Evolutionary conservation across 352 stramenopile genomes (phyloP), one percentile per base, ranked within the genome.

Genomic region (Pythium sp.): DNA sequence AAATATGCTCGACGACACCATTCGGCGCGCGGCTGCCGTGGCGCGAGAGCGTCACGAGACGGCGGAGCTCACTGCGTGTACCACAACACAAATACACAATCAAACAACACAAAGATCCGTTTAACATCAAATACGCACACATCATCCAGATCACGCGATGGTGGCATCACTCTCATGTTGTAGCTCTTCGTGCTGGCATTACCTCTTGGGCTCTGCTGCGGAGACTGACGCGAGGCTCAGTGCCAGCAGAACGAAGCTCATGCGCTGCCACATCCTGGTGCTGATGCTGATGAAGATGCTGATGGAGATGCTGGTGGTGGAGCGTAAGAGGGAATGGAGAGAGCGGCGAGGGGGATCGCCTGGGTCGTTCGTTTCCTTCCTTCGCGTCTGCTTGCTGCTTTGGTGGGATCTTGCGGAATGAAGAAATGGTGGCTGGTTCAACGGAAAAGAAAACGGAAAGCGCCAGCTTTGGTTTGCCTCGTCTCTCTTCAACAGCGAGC

Each of bases 21-120:
- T 95, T 95, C 0, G 88, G 88, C 26, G 86, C 86, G 28, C 88
- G 88, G 59, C 85, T 95, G 55, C 87, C 87, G 62, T 95, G 85
- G 66, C 87, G 80, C 56, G 84, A 92, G 38, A 95, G 76, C 71
- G 84, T 92, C 68, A 94, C 78, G 2, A 94, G 74, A 14, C 87
- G 84, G 11, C 83, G 86, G 43, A 95, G 77, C 51, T 91, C 74
- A 71, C 86, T 93, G 53, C n/a, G 34, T n/a, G 47, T 26, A 38
- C 24, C 30, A 5, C 43, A 6, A 59, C 7, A 62, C 2, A 41
- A 1, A 30, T 9, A 36, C 11, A 59, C 18, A 32, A n/a, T 5
- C 15, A 46, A 5, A 7, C 12, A 47, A 18, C 41, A 47, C 41
- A 47, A 47, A n/a, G 30, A 32, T 32, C 30, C 30, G 3, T 32